A percentile compares a stretch with the other conserved stretches of the same genome.
These are phyloP conservation scores for Salix suchowensis DNA, from an alignment of 345 rosid genomes.

Conservation along the genomic window DNA sequence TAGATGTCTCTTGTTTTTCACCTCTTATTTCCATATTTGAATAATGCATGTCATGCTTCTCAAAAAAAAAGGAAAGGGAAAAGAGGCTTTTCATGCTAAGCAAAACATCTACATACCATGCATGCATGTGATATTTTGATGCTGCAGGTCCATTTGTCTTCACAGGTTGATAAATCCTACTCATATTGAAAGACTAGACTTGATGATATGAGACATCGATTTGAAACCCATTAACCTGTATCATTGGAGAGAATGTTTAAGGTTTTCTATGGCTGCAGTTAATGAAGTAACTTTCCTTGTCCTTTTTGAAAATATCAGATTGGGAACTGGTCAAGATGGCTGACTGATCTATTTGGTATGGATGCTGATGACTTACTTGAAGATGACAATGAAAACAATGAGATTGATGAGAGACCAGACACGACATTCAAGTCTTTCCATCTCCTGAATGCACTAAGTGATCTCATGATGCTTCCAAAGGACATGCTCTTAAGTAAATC, in stretches of 20 bases:
- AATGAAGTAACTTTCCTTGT: background rate
- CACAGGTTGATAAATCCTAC: background rate
- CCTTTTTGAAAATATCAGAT: conserved; percentile 45
- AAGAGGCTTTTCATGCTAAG: too few species aligned
- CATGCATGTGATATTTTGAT: background rate
- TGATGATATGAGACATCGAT: too few species aligned
- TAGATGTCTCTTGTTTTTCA: too few species aligned
- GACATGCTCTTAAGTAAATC: conserved; percentile 71
- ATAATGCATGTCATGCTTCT: too few species aligned
- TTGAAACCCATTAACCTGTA: background rate
- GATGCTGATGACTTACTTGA: conserved; percentile 51
- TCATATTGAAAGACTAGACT: too few species aligned
- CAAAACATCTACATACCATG: too few species aligned
- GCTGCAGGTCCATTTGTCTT: background rate
- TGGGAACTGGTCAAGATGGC: conserved; percentile 98
- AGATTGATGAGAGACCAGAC: conserved; percentile 35
- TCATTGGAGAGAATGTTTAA: background rate
- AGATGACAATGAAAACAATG: conserved; percentile 37
- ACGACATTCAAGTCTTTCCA: conserved; percentile 63
- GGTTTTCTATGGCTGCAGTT: background rate
- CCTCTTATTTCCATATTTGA: too few species aligned
- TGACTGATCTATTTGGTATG: conserved; percentile 73
- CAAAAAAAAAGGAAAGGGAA: too few species aligned
- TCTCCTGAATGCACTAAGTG: conserved; percentile 86
- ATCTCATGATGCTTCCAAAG: conserved; percentile 99